These are phyloP conservation scores for Ricinus communis DNA, from an alignment of 345 rosid species.

Conservation along the genomic window DNA sequence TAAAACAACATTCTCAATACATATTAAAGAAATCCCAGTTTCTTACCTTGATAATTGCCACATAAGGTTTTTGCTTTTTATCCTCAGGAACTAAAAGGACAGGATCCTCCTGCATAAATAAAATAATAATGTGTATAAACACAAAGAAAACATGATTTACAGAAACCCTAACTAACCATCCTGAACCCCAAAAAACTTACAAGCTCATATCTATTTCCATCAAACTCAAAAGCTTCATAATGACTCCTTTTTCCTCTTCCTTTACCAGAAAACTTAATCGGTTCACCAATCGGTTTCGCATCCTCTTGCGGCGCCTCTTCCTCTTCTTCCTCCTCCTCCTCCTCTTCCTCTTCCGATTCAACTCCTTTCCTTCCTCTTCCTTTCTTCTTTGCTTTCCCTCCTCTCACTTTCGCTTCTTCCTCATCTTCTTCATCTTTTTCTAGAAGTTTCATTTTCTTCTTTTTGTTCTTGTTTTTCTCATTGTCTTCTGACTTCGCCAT, in stretches of 20 bases:
- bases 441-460: conserved; percentile 57
- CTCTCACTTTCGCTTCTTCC: conserved; percentile 27
- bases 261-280: conserved; percentile 60
- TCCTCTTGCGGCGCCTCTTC: conserved; percentile 70
- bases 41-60: conserved; percentile 92
- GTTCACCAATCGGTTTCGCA: conserved; percentile 73
- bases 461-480: conserved; percentile 50
- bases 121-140: not conserved
- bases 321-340: conserved; percentile 45
- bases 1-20: no score
- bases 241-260: conserved; percentile 71
- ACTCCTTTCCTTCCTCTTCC: conserved; percentile 15
- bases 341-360: conserved; percentile 31
- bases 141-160: not conserved
- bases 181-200: conserved; percentile 46
- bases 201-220: conserved; percentile 68
- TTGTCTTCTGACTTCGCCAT: conserved; percentile 31
- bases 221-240: conserved; percentile 65
- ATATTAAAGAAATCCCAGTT: not conserved
- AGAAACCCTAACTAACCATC: conserved; percentile 4
- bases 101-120: conserved; percentile 78
- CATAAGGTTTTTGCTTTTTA: conserved; percentile 79
- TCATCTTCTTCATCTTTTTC: conserved; percentile 47
- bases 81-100: conserved; percentile 91
- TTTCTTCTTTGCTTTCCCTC: conserved; percentile 25